These are phyloP conservation scores for Neurospora sp. DNA, from an alignment of 495 filamentous ascomycete species.

Conservation along the genomic window DNA sequence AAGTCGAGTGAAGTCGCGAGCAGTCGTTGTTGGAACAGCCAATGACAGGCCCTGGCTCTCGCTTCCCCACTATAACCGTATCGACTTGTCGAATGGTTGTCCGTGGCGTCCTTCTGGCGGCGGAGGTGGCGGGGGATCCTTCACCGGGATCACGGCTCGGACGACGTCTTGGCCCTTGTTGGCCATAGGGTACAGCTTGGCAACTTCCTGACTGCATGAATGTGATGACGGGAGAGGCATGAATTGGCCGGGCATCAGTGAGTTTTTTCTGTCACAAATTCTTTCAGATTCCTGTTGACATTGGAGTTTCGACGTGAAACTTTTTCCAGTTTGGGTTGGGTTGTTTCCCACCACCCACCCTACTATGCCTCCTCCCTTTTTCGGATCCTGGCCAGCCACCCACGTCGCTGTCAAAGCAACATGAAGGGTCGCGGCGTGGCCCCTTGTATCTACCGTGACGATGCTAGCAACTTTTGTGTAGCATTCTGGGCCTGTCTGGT, in stretches of 20 bases:
- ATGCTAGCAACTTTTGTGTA: not conserved
- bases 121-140: not conserved
- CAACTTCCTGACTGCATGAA: not conserved
- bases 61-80: not conserved
- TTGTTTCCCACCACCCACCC: not conserved
- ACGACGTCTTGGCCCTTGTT: not conserved
- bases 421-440: not conserved
- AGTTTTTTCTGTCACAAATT: not conserved
- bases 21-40: not conserved
- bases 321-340: not conserved
- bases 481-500: not conserved
- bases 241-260: not conserved
- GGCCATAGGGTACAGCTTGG: not conserved
- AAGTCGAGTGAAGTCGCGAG: not conserved
- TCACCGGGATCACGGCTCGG: not conserved
- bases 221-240: not conserved
- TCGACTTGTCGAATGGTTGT: not conserved
- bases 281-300: not conserved
- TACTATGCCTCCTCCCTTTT: not conserved
- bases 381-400: not conserved
- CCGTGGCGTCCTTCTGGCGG: not conserved
- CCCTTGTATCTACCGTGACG: not conserved
- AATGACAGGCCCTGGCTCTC: not conserved
- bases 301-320: not conserved
- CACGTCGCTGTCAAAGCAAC: not conserved